Evolutionary conservation across 2,329 filamentous ascomycete species (phyloP), one percentile per base, ranked within the genome.

Genomic region (Fonsecaea pedrosoi): DNA sequence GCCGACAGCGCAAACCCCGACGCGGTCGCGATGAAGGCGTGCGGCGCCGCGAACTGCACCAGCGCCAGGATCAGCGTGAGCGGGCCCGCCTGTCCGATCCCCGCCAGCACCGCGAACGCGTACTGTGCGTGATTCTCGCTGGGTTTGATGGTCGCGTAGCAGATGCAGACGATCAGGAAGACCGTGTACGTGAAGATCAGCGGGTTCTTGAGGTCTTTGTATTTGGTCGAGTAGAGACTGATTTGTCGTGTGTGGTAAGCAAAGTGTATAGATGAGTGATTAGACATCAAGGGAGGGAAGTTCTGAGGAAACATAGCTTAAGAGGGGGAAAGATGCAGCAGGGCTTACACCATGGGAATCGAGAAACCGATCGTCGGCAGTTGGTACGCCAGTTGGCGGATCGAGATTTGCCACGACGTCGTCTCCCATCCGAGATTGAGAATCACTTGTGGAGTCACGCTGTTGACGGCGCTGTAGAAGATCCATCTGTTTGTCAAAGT

Each of bases 1-100:
- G 82, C 82, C 0, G 82, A 84, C 72, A 85, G 85, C 3, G 82
- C 82, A 0, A 85, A 78, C 0, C 83, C 83, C 0, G 83, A 85
- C 0, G 83, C 83, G 0, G 83, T 85, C 0, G 82, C 83, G 18
- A 85, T 78, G 70, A 80, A 84, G 6, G 81, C 80, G 68, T 85
- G 83, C 2, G 83, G 83, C 0, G 83, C 81, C 0, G 83, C 84
- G 73, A 85, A 85, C 69, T 85, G 83, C 15, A 85, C 78, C 57
- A 80, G 78, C 3, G 83, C 83, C 1, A 82, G 79, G 6, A 85
- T 78, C 1, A 85, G 77, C 0, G 82, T 83, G 3, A 85, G 75
- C 0, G 83, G 83, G 0, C 82, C 83, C 0, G 80, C 75, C 70
- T 85, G 83, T 5, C 83, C 83, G 57, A 85, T 77, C 15, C 80